Conservation (phyloP, 2,329 filamentous ascomycete species). For the Colletotrichum tabaci region DNA sequence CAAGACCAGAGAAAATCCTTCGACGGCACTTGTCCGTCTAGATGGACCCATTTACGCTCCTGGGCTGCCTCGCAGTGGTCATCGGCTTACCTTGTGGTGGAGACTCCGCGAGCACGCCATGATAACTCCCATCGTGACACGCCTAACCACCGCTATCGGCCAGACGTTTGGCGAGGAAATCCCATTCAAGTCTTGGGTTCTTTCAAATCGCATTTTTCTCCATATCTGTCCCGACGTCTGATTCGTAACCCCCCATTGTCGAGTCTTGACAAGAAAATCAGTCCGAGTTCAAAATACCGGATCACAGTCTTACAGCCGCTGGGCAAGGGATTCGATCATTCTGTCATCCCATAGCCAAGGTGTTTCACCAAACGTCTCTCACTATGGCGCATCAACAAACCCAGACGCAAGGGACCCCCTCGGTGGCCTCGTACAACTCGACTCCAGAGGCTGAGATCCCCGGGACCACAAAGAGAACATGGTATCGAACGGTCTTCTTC, state of each 20-base stretch:
- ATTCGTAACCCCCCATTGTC: too few relatives aligned
- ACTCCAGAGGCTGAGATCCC: neutral
- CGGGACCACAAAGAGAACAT: conserved; percentile 24
- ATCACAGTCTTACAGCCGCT: neutral
- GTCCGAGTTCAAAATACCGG: neutral
- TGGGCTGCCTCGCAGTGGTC: neutral
- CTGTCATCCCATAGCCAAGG: neutral
- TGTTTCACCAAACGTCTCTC: neutral
- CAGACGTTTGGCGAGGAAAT: neutral
- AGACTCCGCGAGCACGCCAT: conserved; percentile 27
- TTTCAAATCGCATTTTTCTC: neutral
- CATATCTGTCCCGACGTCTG: neutral
- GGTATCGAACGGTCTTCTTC: conserved; percentile 49
- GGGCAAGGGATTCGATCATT: neutral
- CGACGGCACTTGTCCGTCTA: neutral
- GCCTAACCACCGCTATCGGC: conserved; percentile 11
- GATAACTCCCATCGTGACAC: conserved; percentile 32
- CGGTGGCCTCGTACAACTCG: neutral
- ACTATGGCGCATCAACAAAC: neutral
- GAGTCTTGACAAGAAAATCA: neutral
- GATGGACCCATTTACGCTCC: neutral
- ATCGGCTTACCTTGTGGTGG: neutral
- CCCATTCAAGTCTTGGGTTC: neutral
- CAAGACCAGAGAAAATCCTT: neutral
- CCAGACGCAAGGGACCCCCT: neutral